Evolutionary conservation across 371 early-diverging fungal species (phyloP).

Genomic region (Mortierella sp.): DNA sequence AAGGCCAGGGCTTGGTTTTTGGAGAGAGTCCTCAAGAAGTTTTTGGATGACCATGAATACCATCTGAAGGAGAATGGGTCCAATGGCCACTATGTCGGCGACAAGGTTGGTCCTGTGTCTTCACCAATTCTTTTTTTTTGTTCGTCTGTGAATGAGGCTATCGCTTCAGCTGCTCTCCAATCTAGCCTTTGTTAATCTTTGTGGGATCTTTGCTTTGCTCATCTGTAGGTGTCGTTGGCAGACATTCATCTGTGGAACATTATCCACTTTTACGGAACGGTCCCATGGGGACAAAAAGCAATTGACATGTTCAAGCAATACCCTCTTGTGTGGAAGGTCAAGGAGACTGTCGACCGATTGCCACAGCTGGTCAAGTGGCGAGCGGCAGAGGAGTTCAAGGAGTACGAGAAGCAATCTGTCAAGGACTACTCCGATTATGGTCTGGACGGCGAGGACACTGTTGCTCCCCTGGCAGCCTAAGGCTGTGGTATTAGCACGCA

Average conservation of each 20-base stretch:
- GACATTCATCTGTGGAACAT: conserved; percentile 5
- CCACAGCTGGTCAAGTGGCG: not conserved
- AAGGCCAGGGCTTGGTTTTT: conserved; percentile 15
- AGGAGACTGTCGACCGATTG: not conserved
- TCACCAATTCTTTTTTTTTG: not conserved
- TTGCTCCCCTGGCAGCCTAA: not conserved
- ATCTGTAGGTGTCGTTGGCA: not conserved
- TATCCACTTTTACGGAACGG: conserved; percentile 2
- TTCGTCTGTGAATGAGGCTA: not conserved
- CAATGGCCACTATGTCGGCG: conserved; percentile 47
- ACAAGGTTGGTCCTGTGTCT: conserved; percentile 20
- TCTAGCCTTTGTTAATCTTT: no score
- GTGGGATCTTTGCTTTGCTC: not conserved
- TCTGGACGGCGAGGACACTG: not conserved
- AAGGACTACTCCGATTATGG: not conserved
- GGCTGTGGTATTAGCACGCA: not conserved
- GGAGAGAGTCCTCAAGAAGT: conserved; percentile 9
- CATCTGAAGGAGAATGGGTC: conserved; percentile 40
- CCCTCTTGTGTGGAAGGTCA: conserved; percentile 32
- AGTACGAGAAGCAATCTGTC: not conserved
- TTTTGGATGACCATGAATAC: conserved; percentile 36
- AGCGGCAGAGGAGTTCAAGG: not conserved
- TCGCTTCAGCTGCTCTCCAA: not conserved
- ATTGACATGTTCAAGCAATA: conserved; percentile 20
- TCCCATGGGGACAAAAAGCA: conserved; percentile 30